These are phyloP conservation scores for Favolaschia claudopus DNA, from an alignment of 768 basidiomycete genomes.

Conservation along the genomic window DNA sequence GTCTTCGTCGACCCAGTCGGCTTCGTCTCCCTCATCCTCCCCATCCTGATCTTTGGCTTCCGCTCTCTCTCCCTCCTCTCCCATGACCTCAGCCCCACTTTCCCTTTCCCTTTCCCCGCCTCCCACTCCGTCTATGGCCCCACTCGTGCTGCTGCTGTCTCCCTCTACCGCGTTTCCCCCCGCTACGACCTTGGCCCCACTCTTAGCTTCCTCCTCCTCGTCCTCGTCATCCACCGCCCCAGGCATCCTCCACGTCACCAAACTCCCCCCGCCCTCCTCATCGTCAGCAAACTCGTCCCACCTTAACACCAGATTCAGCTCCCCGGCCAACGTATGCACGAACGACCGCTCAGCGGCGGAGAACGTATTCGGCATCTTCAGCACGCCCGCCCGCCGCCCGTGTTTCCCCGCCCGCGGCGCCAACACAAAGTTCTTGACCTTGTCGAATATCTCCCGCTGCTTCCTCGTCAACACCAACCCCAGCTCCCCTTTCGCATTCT, in stretches of 20 bases:
- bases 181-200: too few relatives aligned
- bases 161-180: too few relatives aligned
- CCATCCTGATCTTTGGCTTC: slow-evolving; percentile 15
- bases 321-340: slow-evolving; percentile 75
- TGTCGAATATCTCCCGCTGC: slow-evolving; percentile 81
- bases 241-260: slow-evolving; percentile 75
- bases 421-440: slow-evolving; percentile 79
- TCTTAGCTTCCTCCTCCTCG: slow-evolving; percentile 42
- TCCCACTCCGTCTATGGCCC: slow-evolving; percentile 34
- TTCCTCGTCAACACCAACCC: slow-evolving; percentile 68
- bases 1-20: slow-evolving; percentile 54
- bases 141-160: neutral
- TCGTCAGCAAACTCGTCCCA: slow-evolving; percentile 99
- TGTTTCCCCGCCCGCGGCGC: slow-evolving; percentile 45
- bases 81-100: slow-evolving; percentile 10
- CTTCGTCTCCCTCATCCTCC: slow-evolving; percentile 43
- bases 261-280: slow-evolving; percentile 82
- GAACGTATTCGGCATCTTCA: slow-evolving; percentile 81
- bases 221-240: slow-evolving; percentile 41
- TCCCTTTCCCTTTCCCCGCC: slow-evolving; percentile 19
- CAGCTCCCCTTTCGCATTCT: slow-evolving; percentile 25
- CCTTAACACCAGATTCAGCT: slow-evolving; percentile 78
- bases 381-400: slow-evolving; percentile 47
- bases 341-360: slow-evolving; percentile 84
- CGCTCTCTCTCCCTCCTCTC: neutral